Conservation (phyloP, 495 filamentous ascomycete species). For the Lasiosphaeris hirsuta region DNA sequence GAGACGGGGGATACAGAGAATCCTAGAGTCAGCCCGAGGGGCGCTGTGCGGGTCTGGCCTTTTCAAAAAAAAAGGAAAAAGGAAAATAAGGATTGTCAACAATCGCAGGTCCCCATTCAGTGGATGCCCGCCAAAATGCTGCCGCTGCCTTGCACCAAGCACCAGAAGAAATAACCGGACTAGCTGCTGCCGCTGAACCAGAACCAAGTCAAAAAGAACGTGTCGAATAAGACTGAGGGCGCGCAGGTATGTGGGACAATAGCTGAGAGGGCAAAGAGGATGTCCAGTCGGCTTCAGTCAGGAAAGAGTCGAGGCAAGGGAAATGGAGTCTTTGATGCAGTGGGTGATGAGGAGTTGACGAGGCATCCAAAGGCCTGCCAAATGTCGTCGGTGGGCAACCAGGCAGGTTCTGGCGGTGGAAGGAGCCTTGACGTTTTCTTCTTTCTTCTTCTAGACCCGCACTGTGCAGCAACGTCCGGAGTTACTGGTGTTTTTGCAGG, state of each 20-base stretch:
- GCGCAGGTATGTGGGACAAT: constrained; percentile 4
- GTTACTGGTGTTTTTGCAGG: too few species aligned
- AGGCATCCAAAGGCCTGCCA: constrained; percentile 5
- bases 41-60: constrained; percentile 24
- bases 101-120: constrained; percentile 26
- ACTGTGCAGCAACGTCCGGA: constrained; percentile 4
- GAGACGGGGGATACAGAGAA: background rate
- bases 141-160: constrained; percentile 11
- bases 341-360: constrained; percentile 23
- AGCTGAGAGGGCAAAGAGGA: background rate
- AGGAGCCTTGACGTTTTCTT: constrained; percentile 6
- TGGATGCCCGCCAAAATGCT: constrained; percentile 23
- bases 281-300: background rate
- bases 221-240: constrained; percentile 15
- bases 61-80: too few species aligned
- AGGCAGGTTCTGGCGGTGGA: background rate
- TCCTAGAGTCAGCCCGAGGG: background rate
- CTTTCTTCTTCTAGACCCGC: constrained; percentile 7
- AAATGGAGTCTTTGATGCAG: constrained; percentile 19
- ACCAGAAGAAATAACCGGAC: constrained; percentile 6
- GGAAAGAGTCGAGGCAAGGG: constrained; percentile 9
- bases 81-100: too few species aligned
- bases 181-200: constrained; percentile 9
- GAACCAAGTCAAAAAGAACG: constrained; percentile 19
- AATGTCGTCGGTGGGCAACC: background rate